Evolutionary conservation across 768 basidiomycete species (phyloP), one percentile per base, ranked within the genome.

Genomic region (Tulasnella sp.): DNA sequence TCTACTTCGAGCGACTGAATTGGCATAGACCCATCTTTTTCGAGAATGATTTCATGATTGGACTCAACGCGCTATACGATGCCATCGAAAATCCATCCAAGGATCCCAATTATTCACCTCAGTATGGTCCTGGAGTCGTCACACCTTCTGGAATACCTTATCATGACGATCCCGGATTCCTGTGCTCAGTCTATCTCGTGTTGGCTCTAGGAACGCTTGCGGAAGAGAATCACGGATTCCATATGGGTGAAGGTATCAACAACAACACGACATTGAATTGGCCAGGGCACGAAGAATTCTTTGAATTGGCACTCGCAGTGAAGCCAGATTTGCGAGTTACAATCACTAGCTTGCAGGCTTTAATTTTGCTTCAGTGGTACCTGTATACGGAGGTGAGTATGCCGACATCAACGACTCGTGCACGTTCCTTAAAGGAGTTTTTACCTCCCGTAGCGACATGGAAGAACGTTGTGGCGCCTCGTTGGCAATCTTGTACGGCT

Each of bases 351-450:
- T 66, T 90, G 54, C 87, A 90, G 63, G 83, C 87, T 0, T 72
- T 90, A 47, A 86, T 88, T 22, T 65, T 90, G 5, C 64, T 89
- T 41, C 88, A 90, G 49, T 89, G 85, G 87, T 88, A 89, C 64
- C 72, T 90, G 19, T 90, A 89, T 59, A 86, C 80, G 19, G 87
- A 89, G 73, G 87, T 84, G 57, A 48, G 74, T 60, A 3, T 25
- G 8, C 12, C 16, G 20, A 1, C 27, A 8, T 54, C 15, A 22
- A 15, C 35, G 24, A n/a, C 39, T 37, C 19, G n/a, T 6, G 19
- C n/a, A 6, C n/a, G 19, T 25, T n/a, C 16, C 0, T 13, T 7
- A 6, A 47, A 9, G 10, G 31, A 13, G 12, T 27, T 48, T 6
- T 9, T 12, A 20, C 32, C 12, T 42, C 57, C 29, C 43, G 19